Base-by-base conservation (phyloP, 805 yeast genomes). In the Martiniozyma abietophila region DNA sequence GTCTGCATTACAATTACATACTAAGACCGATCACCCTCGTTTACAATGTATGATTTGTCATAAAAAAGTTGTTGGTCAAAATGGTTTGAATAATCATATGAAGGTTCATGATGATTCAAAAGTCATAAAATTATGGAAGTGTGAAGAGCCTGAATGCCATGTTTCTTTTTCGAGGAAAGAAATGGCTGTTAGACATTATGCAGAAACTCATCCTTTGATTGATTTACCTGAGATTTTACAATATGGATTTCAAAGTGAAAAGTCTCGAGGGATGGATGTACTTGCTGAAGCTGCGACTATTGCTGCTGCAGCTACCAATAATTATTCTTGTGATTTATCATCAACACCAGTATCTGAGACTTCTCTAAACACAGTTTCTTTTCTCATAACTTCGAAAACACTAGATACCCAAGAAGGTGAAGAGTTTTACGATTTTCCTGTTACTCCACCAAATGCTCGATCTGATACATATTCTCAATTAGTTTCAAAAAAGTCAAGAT, bases 81-180 rank as follows among this genome's bases (percentile, higher is more conserved):
- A 65, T 18, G 92, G 86, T 41, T 55, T 85, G 32, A 58, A 66
- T 12, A 73, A 78, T 62, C 96, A 88, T 51, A 74, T 80, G 85
- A 56, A 65, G 28, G 60, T 75, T 15, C 95, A 86, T 54, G 76
- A 76, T 44, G 73, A 67, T 5, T 47, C 50, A 3, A 61, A 63
- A 12, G 66, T 63, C 9, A 57, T 66, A n/a, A 73, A 67, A 42
- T 56, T 74, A 25, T 82, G 94, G 89, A 69, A 68, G 37, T 84
- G 95, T 56, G 51, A 56, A 2, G 60, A 62, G 34, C 53, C 56
- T 2, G 60, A 61, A 33, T 79, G 88, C 54, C 51, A 36, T 6
- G 51, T 54, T 12, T 53, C 65, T 20, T 80, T 73, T 46, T 64
- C 66, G 4, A 74, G 72, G 42, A 78, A 79, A 39, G 64, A 63